Base-by-base conservation (phyloP, 176 grass and related monocot genomes). In the Puya raimondii region DNA sequence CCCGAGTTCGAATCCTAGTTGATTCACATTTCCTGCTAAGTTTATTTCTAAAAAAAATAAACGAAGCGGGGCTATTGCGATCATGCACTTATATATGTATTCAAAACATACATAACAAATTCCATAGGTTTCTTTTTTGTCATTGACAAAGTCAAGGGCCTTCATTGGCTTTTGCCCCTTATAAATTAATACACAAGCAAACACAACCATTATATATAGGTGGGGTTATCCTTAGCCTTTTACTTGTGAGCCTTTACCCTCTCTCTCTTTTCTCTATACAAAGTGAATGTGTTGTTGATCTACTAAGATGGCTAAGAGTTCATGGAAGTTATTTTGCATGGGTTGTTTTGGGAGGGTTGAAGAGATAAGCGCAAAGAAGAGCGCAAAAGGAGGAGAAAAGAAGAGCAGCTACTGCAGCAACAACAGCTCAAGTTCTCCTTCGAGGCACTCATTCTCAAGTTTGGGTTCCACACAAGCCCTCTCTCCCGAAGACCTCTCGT, bases 401-500 rank as follows among this genome's bases (percentile, higher is more conserved):
- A 59, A 59, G 54, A 20, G 54, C 5, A 59, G 54, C 54, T 8
- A 8, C 54, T 9, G 8, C 15, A 20, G 54, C 5, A 59, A 18
- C 54, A 59, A 8, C 16, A 15, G 8, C 15, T 59, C 54, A 16
- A 59, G 15, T 59, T 59, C 54, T 18, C 15, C 15, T 59, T 59
- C 54, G 21, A 59, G 90, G 13, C 68, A 89, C 17, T 93, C 90
- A 4, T 63, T 89, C 52, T 86, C 90, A 15, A 82, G 86, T 64
- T 65, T 88, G 70, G 88, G 81, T 71, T 79, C 76, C 5, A 73
- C 78, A n/a, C 67, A 67, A 23, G 71, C 70, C 21, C 16, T 79
- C 16, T 84, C 90, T 50, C 86, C 88, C 12, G 86, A 93, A 68
- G 90, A 93, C 3, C 80, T 93, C 27, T 93, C 90, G 23, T 76